Evolutionary conservation across 2,329 filamentous ascomycete genomes (phyloP).

Genomic region (Microascus cirrosus): DNA sequence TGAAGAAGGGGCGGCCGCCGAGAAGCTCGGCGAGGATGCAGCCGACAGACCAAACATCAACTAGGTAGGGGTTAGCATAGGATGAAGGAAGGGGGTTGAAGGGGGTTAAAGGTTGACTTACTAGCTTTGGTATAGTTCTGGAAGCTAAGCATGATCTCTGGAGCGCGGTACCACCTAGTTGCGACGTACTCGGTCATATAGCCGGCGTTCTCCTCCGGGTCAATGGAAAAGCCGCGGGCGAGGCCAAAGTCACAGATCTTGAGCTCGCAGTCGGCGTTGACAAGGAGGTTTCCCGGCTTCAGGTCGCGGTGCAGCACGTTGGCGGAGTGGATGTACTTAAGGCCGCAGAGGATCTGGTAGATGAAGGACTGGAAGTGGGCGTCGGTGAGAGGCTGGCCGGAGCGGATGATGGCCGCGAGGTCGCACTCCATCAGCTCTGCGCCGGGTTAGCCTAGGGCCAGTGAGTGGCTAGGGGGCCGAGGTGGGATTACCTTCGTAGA

Average conservation of each 20-base stretch:
- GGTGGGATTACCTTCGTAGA: constrained; percentile 73
- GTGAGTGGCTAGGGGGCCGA: neutral
- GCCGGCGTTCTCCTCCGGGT: constrained; percentile 94
- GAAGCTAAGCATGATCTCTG: constrained; percentile 99
- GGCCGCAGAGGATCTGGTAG: constrained; percentile 96
- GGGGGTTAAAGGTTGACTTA: constrained; percentile 43
- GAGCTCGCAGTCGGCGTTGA: constrained; percentile 97
- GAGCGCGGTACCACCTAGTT: constrained; percentile 88
- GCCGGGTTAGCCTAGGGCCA: neutral
- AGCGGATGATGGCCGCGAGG: constrained; percentile 92
- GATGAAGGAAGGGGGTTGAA: neutral
- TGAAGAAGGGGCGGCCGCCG: constrained; percentile 96
- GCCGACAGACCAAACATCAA: constrained; percentile 98
- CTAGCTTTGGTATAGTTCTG: constrained; percentile 99
- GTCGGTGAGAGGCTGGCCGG: constrained; percentile 91
- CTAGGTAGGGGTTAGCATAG: constrained; percentile 31
- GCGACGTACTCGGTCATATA: constrained; percentile 99
- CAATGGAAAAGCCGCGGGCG: constrained; percentile 90
- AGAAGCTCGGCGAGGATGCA: constrained; percentile 95
- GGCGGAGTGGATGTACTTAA: constrained; percentile 98
- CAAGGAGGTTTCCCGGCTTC: constrained; percentile 92
- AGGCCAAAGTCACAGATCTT: constrained; percentile 99
- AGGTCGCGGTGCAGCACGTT: constrained; percentile 95
- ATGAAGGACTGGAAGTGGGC: constrained; percentile 99
- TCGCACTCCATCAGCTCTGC: constrained; percentile 98